A percentile compares a stretch with the other conserved stretches of the same genome.
Conservation (phyloP, 495 filamentous ascomycete species). For the Eremomyces bilateralis region DNA sequence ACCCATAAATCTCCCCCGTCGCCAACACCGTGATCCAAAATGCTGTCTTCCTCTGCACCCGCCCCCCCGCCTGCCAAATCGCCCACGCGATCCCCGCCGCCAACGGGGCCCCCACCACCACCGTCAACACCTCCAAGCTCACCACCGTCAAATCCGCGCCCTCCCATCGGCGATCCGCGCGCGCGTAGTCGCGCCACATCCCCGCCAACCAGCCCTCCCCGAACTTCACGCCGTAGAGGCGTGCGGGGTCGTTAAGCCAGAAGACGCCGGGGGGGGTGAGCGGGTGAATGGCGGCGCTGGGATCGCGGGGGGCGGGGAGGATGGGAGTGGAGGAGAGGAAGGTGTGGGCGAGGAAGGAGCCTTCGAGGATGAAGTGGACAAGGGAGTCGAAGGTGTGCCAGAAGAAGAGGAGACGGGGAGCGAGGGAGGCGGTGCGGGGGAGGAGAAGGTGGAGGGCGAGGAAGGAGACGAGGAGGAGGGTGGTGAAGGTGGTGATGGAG, state of each 20-base stretch:
- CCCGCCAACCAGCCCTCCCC: slow-evolving; percentile 38
- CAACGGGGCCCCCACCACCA: slow-evolving; percentile 51
- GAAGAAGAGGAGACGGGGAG: slow-evolving; percentile 57
- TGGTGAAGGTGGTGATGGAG: slow-evolving; percentile 29
- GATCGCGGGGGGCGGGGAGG: slow-evolving; percentile 10
- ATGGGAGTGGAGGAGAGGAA: slow-evolving; percentile 48
- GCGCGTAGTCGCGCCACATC: slow-evolving; percentile 85
- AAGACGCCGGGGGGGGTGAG: slow-evolving; percentile 23
- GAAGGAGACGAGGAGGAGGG: slow-evolving; percentile 32
- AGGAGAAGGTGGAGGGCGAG: slow-evolving; percentile 23
- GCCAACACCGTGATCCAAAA: slow-evolving; percentile 55
- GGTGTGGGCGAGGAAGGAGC: slow-evolving; percentile 77
- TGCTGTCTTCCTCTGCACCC: slow-evolving; percentile 22
- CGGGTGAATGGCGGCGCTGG: slow-evolving; percentile 5
- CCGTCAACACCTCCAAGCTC: slow-evolving; percentile 68
- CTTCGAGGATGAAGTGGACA: slow-evolving; percentile 75
- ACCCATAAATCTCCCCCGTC: slow-evolving; percentile 88
- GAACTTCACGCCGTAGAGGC: slow-evolving; percentile 53
- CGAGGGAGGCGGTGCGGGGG: slow-evolving; percentile 23
- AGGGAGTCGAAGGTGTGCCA: slow-evolving; percentile 90
- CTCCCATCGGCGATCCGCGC: slow-evolving; percentile 69
- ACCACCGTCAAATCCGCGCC: slow-evolving; percentile 58
- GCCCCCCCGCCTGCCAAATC: slow-evolving; percentile 19
- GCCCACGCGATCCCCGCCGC: slow-evolving; percentile 25
- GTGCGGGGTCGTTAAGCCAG: slow-evolving; percentile 30